Evolutionary conservation across 2,329 filamentous ascomycete species (phyloP).

Genomic region (Ampelomyces quisqualis): DNA sequence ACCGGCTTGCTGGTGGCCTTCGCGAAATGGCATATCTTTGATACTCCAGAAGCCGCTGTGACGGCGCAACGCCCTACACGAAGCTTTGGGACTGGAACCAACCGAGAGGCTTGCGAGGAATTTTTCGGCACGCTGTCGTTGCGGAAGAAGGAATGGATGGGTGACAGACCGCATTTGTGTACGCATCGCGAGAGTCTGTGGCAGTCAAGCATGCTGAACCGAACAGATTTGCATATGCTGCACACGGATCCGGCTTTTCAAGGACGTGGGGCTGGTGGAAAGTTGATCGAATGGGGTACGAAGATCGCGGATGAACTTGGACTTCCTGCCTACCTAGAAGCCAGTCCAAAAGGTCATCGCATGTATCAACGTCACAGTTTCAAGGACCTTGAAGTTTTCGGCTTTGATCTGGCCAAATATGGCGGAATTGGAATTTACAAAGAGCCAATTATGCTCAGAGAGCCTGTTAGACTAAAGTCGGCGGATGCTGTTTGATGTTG

Average conservation of each 20-base stretch:
- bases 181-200: conserved; percentile 5
- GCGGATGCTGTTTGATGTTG: too few relatives aligned
- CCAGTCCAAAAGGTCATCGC: conserved; percentile 16
- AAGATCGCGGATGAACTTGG: conserved; percentile 26
- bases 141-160: conserved; percentile 24
- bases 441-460: conserved; percentile 30
- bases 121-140: conserved; percentile 24
- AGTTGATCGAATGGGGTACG: conserved; percentile 25
- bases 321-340: conserved; percentile 30
- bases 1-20: conserved; percentile 29
- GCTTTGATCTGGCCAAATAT: conserved; percentile 19
- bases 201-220: neutral
- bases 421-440: conserved; percentile 13
- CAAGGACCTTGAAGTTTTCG: conserved; percentile 20
- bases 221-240: conserved; percentile 31
- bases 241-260: conserved; percentile 30
- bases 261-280: conserved; percentile 24
- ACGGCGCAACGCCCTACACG: conserved; percentile 12
- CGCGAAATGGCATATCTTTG: conserved; percentile 35
- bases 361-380: conserved; percentile 33
- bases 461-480: conserved; percentile 4
- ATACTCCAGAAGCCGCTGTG: conserved; percentile 15
- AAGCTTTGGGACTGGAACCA: conserved; percentile 18
- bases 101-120: conserved; percentile 25
- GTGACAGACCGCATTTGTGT: conserved; percentile 28